A percentile compares a stretch with the other conserved stretches of the same genome.
Evolutionary conservation across 306 rosid species (phyloP).

Genomic region (Macrotyloma uniflorum): DNA sequence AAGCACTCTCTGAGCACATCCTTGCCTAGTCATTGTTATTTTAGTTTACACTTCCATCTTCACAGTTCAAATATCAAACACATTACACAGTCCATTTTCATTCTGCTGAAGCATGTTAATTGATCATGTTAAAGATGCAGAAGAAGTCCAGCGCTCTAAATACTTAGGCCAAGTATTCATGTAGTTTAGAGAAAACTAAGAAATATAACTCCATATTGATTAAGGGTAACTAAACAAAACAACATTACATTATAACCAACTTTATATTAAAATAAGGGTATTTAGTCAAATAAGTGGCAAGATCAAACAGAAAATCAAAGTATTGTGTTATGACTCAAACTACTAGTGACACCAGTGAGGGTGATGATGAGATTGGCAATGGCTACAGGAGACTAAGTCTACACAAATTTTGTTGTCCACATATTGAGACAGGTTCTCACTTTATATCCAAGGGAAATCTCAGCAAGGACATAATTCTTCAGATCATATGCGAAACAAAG

Average conservation of each 20-base stretch:
- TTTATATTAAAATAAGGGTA: slow-evolving; percentile 1
- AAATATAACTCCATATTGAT: background rate
- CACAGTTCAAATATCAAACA: slow-evolving; percentile 42
- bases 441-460: slow-evolving; percentile 10
- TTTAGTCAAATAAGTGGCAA: slow-evolving; percentile 23
- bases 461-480: slow-evolving; percentile 2
- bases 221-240: slow-evolving; percentile 21
- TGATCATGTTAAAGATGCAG: slow-evolving; percentile 40
- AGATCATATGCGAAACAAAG: background rate
- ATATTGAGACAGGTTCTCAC: slow-evolving; percentile 13
- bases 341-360: slow-evolving; percentile 12
- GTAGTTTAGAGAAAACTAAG: slow-evolving; percentile 19
- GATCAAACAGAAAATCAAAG: slow-evolving; percentile 10
- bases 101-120: slow-evolving; percentile 43
- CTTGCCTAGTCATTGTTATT: slow-evolving; percentile 38
- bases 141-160: slow-evolving; percentile 32
- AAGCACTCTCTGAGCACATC: slow-evolving; percentile 37
- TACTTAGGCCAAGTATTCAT: slow-evolving; percentile 21
- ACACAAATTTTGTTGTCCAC: background rate
- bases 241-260: background rate
- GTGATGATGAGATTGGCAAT: slow-evolving; percentile 24
- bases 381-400: slow-evolving; percentile 9
- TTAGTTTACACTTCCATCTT: slow-evolving; percentile 46
- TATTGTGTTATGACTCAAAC: slow-evolving; percentile 26
- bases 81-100: slow-evolving; percentile 41